phyloP scores from a whole-genome alignment of 2,329 filamentous ascomycete species.

The Scedosporium apiospermum region DNA sequence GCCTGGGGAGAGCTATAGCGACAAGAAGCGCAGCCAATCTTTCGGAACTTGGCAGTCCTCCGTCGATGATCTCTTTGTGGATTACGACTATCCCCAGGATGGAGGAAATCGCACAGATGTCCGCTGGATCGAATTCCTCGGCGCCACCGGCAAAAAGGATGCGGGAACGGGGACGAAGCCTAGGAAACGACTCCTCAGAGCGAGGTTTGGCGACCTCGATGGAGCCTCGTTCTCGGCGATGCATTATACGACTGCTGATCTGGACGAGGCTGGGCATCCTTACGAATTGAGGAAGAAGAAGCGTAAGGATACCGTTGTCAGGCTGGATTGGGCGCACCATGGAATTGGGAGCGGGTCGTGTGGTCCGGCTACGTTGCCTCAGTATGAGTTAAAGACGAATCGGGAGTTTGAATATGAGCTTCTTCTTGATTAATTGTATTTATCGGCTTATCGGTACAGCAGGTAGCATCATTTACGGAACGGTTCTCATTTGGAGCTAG shows the following conservation, averaged over 20 bases:
- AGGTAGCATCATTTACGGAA: constrained; percentile 2
- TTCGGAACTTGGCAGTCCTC: constrained; percentile 41
- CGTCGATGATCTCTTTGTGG: constrained; percentile 43
- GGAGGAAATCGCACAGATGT: constrained; percentile 55
- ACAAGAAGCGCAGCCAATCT: constrained; percentile 52
- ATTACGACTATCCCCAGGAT: constrained; percentile 63
- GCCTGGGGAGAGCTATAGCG: constrained; percentile 55
- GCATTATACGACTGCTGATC: constrained; percentile 44
- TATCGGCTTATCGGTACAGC: background rate
- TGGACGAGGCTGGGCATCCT: constrained; percentile 47
- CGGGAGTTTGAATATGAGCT: constrained; percentile 34
- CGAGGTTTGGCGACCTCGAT: constrained; percentile 33
- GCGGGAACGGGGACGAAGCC: background rate
- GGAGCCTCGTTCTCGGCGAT: constrained; percentile 47
- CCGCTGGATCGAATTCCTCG: constrained; percentile 44
- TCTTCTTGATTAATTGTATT: constrained; percentile 26
- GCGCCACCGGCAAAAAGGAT: constrained; percentile 14
- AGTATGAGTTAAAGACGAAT: constrained; percentile 34
- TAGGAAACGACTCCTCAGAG: constrained; percentile 25
- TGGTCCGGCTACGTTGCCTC: constrained; percentile 43
- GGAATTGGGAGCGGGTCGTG: constrained; percentile 54
- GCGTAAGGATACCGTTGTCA: constrained; percentile 42
- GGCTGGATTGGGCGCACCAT: constrained; percentile 53
- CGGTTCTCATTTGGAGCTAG: background rate
- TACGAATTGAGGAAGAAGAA: constrained; percentile 43